Conservation (phyloP, 176 grass and related monocot species). For the Luzula sylvatica region DNA sequence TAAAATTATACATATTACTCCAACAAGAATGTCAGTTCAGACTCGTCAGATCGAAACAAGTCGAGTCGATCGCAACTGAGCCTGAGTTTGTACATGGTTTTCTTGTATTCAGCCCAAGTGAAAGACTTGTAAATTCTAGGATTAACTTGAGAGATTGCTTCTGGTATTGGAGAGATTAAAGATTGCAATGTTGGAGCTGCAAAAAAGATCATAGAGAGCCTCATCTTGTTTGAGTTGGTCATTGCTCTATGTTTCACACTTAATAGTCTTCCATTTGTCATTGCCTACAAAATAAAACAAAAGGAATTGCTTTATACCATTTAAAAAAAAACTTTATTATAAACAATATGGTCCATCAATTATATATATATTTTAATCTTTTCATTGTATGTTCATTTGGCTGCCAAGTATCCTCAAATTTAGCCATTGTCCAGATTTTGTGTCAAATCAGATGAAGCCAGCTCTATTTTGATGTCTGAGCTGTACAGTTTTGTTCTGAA, state of each 20-base stretch:
- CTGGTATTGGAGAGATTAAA: constrained; percentile 26
- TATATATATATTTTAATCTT: too few species aligned
- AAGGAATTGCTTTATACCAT: neutral
- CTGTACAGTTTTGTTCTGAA: neutral
- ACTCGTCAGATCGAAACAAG: constrained; percentile 34
- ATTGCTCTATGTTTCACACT: constrained; percentile 84
- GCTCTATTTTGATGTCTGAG: neutral
- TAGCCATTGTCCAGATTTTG: too few species aligned
- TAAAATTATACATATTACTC: constrained; percentile 7
- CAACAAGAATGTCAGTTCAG: neutral
- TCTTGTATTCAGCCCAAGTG: constrained; percentile 95
- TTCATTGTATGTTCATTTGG: too few species aligned
- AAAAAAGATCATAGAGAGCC: constrained; percentile 68
- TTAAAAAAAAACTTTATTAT: too few species aligned
- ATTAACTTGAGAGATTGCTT: constrained; percentile 26
- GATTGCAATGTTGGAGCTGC: constrained; percentile 48
- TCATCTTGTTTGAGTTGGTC: constrained; percentile 38
- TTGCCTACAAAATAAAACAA: constrained; percentile 28
- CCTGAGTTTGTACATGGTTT: constrained; percentile 65
- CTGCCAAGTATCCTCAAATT: too few species aligned
- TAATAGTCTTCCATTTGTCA: constrained; percentile 75
- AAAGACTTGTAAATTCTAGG: constrained; percentile 42
- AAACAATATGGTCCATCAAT: too few species aligned
- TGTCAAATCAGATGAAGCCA: neutral
- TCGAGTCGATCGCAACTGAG: constrained; percentile 68